Evolutionary conservation across 306 rosid species (phyloP), one percentile per base, ranked within the genome.

Genomic region (peach (Prunus persica)): DNA sequence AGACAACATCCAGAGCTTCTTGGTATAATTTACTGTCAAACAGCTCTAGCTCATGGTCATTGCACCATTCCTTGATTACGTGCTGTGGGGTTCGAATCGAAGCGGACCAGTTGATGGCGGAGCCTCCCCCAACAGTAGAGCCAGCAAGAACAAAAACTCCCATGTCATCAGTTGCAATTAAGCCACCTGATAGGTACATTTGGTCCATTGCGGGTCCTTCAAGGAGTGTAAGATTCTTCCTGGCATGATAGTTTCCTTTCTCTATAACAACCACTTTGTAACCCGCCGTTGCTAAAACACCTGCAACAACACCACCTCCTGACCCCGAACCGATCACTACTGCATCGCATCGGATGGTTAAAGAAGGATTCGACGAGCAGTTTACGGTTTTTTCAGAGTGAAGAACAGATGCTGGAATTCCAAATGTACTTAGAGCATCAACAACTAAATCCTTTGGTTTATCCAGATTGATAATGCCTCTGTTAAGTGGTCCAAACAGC

Each of bases 121-220:
- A 91, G 3, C 98, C 98, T 57, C 98, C 98, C 8, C 98, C 98
- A 38, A 93, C 96, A 0, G 93, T 90, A 11, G 97, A 89, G 7
- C 96, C 96, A 52, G 97, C 83, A 6, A 93, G 86, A 11, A 90
- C 24, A 18, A 84, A 50, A 25, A 90, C 62, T 12, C 81, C 20
- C 92, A 84, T 84, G 15, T 90, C 93, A 27, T 83, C 89, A 5
- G 91, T 91, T 43, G 96, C 90, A 55, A 91, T 55, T 22, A 93
- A 22, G 11, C 97, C 97, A 25, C 82, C 9, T 16, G 85, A 69
- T 3, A 83, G 75, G 82, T 93, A 93, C 94, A 90, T 90, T 81
- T 90, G 84, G 54, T 93, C 93, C 92, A 93, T 72, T 5, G 89
- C 27, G 47, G 81, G 92, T 12, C 88, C 96, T 86, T 90, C 98